Evolutionary conservation across 257 asterid species (phyloP).

Genomic region (Solanum chilense): DNA sequence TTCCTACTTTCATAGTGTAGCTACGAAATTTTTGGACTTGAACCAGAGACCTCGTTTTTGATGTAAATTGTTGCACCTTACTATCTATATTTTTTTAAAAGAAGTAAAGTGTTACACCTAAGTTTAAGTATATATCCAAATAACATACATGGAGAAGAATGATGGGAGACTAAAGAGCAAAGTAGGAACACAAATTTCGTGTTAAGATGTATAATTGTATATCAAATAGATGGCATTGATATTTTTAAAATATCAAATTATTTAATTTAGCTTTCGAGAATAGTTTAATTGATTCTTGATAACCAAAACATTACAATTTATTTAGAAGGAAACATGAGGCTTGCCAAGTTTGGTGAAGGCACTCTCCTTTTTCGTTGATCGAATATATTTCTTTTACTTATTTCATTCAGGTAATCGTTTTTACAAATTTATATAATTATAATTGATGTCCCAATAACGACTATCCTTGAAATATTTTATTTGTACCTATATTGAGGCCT

Average conservation of each 20-base stretch:
- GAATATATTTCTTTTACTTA: not conserved
- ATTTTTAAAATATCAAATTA: not conserved
- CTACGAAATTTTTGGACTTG: not conserved
- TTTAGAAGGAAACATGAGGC: not conserved
- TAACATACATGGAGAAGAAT: not conserved
- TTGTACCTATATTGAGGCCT: not conserved
- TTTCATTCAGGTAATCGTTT: not conserved
- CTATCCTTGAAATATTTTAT: not conserved
- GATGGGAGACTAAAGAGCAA: not conserved
- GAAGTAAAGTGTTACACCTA: not conserved
- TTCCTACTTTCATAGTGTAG: not conserved
- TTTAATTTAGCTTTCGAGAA: not conserved
- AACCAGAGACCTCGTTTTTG: not conserved
- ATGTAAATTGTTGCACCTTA: not conserved
- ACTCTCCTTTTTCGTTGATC: not conserved
- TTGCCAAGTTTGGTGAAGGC: too few relatives aligned
- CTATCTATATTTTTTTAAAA: rapidly evolving
- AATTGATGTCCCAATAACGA: not conserved
- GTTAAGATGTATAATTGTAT: not conserved
- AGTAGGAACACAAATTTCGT: not conserved
- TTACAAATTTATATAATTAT: too few relatives aligned
- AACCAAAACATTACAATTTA: not conserved
- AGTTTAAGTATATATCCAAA: not conserved
- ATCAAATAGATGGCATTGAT: not conserved
- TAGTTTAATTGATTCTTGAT: not conserved